Percentiles rank a stretch among this genome's conserved stretches.
Conservation (phyloP, 176 grass and related monocot genomes). For the Avena eriantha region DNA sequence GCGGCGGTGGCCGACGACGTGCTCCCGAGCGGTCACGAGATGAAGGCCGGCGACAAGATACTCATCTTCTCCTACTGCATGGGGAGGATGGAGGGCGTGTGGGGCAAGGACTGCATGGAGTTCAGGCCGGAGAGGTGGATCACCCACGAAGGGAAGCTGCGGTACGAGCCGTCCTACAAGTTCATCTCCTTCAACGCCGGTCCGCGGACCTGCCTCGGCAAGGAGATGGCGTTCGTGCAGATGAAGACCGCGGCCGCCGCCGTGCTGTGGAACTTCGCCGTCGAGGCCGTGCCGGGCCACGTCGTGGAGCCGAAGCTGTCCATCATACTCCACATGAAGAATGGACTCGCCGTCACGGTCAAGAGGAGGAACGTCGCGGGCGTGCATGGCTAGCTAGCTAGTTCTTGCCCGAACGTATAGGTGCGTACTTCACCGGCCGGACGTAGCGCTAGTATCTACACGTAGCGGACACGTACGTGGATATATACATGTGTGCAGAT, state of each 20-base stretch:
- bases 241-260: constrained; percentile 65
- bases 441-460: neutral
- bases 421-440: neutral
- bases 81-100: constrained; percentile 72
- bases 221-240: constrained; percentile 84
- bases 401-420: neutral
- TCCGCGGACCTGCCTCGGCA: constrained; percentile 82
- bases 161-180: constrained; percentile 82
- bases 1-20: constrained; percentile 57
- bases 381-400: neutral
- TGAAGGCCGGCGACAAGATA: constrained; percentile 55
- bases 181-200: constrained; percentile 87
- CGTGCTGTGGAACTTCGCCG: constrained; percentile 68
- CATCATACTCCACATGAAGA: constrained; percentile 85
- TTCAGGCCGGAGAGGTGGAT: constrained; percentile 86
- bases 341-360: constrained; percentile 67
- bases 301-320: constrained; percentile 79
- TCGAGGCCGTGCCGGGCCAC: constrained; percentile 55
- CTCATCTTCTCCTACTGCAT: constrained; percentile 70
- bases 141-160: constrained; percentile 51
- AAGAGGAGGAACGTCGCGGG: constrained; percentile 37
- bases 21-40: constrained; percentile 69
- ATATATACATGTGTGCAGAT: neutral
- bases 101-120: constrained; percentile 84
- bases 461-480: neutral